A percentile compares a stretch with the other conserved stretches of the same genome.
Conservation (phyloP, 2,329 filamentous ascomycete genomes). For the Zarea fungicola region DNA sequence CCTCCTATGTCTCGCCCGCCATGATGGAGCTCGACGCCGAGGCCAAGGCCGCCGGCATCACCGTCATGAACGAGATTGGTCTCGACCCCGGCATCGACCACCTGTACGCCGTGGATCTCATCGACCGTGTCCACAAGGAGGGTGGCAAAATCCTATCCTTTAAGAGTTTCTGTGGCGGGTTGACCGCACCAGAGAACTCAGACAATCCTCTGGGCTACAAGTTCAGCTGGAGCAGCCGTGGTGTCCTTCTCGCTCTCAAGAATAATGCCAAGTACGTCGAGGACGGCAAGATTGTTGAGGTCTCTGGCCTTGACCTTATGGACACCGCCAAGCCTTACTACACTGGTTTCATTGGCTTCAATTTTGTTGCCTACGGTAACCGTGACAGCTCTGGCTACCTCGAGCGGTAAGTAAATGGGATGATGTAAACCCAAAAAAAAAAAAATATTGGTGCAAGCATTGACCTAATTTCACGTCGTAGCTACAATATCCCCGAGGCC, state of each 20-base stretch:
- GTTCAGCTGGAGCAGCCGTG: slow-evolving; percentile 42
- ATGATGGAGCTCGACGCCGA: slow-evolving; percentile 84
- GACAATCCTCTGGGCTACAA: slow-evolving; percentile 93
- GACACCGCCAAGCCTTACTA: slow-evolving; percentile 86
- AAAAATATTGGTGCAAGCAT: not conserved
- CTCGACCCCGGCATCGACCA: slow-evolving; percentile 56
- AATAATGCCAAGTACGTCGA: slow-evolving; percentile 82
- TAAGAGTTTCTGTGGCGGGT: slow-evolving; percentile 78
- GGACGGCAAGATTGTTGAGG: slow-evolving; percentile 67
- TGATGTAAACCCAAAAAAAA: not conserved
- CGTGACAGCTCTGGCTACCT: slow-evolving; percentile 82
- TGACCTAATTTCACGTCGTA: not conserved
- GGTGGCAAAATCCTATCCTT: slow-evolving; percentile 84
- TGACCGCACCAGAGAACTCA: slow-evolving; percentile 65
- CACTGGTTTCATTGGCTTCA: slow-evolving; percentile 75
- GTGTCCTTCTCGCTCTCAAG: slow-evolving; percentile 79
- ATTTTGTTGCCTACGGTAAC: slow-evolving; percentile 91
- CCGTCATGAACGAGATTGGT: slow-evolving; percentile 96
- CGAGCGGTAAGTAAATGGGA: slow-evolving; percentile 47
- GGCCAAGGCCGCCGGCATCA: slow-evolving; percentile 86
- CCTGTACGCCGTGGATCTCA: slow-evolving; percentile 78
- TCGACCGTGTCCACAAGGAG: slow-evolving; percentile 77
- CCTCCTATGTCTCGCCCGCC: slow-evolving; percentile 84
- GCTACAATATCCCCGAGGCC: slow-evolving; percentile 84
- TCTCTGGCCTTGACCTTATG: slow-evolving; percentile 71